These are phyloP conservation scores for Drechslerella coelobrocha DNA, from an alignment of 2,329 filamentous ascomycete genomes.

Conservation along the genomic window DNA sequence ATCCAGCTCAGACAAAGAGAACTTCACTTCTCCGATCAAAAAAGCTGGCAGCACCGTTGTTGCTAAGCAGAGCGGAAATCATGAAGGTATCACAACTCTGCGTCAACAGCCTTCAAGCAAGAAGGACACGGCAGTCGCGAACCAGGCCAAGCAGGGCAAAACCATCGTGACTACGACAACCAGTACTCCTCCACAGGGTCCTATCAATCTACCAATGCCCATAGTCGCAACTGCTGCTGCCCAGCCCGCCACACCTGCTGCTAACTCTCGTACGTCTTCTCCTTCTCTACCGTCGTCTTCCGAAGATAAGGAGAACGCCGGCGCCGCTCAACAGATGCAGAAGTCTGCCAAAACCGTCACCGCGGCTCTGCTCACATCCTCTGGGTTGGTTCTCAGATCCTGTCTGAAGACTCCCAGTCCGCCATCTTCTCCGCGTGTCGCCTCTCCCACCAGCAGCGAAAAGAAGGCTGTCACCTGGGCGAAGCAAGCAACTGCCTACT, in stretches of 20 bases:
- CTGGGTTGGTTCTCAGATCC: neutral
- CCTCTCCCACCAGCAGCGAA: neutral
- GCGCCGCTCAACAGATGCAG: neutral
- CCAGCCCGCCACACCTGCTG: slow-evolving; percentile 67
- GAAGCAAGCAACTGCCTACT: neutral
- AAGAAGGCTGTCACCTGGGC: slow-evolving; percentile 10
- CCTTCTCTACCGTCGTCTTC: slow-evolving; percentile 72
- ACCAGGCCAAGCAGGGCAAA: too few species aligned
- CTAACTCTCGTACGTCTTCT: slow-evolving; percentile 66
- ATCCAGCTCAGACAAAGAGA: too few species aligned
- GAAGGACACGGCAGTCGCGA: too few species aligned
- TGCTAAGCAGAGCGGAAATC: too few species aligned
- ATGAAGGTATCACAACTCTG: too few species aligned
- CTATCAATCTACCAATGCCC: too few species aligned
- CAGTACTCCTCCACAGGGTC: too few species aligned
- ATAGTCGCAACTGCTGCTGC: neutral
- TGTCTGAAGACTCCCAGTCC: slow-evolving; percentile 3
- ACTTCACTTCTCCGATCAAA: too few species aligned
- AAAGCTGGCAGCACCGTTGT: too few species aligned
- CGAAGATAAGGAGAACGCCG: slow-evolving; percentile 63
- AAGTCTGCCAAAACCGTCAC: neutral
- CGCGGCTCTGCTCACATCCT: neutral
- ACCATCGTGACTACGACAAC: too few species aligned
- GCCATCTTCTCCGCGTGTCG: too few species aligned
- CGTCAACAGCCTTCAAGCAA: too few species aligned